Base-by-base conservation (phyloP, 2,329 filamentous ascomycete species). In the Talaromyces verruculosus region DNA sequence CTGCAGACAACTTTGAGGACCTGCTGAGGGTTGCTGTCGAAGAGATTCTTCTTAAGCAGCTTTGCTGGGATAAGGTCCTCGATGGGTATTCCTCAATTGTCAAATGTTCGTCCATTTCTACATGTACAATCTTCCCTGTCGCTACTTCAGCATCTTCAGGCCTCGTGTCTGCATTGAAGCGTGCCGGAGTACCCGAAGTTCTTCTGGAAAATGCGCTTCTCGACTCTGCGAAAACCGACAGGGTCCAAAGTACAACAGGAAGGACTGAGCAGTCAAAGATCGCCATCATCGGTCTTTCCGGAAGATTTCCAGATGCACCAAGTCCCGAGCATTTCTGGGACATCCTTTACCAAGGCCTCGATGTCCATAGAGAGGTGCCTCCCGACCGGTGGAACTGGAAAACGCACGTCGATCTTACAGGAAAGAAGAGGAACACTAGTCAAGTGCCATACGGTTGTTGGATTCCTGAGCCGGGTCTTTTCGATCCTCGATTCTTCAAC, bases 241-340 rank as follows among this genome's bases (percentile, higher is more conserved):
- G 70, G 6, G 63, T 37, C 17, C 37, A 57, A 19, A 77, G 76
- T 51, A 68, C 63, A 1, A 76, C 71, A 5, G 76, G 76, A 28
- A 73, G 73, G 35, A 51, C 76, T 0, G 75, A 77, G 35, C 69
- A 74, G 25, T 69, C 67, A 15, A 68, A 68, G 39, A 85, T 95
- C 67, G 92, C 92, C 67, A 92, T 96, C 70, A 89, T 95, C 35
- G 92, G 92, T 61, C 90, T 91, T 86, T 85, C 90, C 59, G 89
- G 90, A 63, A 85, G 90, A 61, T 92, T 91, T 76, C 90, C 90
- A 5, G 87, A 89, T 71, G 89, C 89, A 35, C 53, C 64, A 22
- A 68, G 66, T 57, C 63, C 67, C n/a, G 72, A 77, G 28, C 68
- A 71, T 35, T 76, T 80, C 67, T 80, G 78, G 78, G 68, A 79